These are phyloP conservation scores for Hura crepitans DNA, from an alignment of 441 rosid species.

Conservation along the genomic window DNA sequence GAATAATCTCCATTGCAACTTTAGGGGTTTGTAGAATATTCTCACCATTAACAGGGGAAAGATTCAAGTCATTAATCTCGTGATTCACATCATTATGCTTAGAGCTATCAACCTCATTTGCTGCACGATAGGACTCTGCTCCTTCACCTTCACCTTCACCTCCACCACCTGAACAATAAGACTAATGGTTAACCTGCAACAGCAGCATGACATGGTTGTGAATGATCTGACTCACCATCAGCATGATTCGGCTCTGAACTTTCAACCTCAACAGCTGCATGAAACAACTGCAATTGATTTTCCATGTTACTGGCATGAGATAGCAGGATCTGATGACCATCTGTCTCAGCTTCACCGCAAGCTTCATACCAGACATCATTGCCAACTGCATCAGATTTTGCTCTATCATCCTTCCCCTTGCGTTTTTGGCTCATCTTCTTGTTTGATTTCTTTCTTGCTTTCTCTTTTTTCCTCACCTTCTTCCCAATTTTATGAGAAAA, in stretches of 20 bases:
- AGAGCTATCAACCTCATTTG: conserved; percentile 16
- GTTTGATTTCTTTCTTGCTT: conserved; percentile 21
- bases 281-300: conserved; percentile 13
- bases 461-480: conserved; percentile 31
- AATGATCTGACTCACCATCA: conserved; percentile 1
- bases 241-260: conserved; percentile 8
- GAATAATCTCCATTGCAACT: conserved; percentile 12
- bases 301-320: conserved; percentile 3
- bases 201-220: conserved; percentile 3
- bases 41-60: conserved; percentile 15
- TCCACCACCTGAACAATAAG: background rate
- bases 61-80: conserved; percentile 17
- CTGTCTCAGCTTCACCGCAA: conserved; percentile 15
- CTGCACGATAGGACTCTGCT: conserved; percentile 5
- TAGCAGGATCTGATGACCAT: conserved; percentile 21
- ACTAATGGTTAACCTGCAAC: conserved; percentile 5
- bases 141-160: conserved; percentile 3
- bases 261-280: conserved; percentile 21
- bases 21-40: conserved; percentile 14
- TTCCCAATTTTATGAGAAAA: conserved; percentile 26
- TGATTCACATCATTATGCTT: conserved; percentile 4
- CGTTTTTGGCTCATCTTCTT: conserved; percentile 27
- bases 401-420: conserved; percentile 27
- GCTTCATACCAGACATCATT: conserved; percentile 19
- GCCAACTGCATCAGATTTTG: conserved; percentile 19